Conservation (phyloP, 2,329 filamentous ascomycete species). For the Chaetomiaceae sp. region DNA sequence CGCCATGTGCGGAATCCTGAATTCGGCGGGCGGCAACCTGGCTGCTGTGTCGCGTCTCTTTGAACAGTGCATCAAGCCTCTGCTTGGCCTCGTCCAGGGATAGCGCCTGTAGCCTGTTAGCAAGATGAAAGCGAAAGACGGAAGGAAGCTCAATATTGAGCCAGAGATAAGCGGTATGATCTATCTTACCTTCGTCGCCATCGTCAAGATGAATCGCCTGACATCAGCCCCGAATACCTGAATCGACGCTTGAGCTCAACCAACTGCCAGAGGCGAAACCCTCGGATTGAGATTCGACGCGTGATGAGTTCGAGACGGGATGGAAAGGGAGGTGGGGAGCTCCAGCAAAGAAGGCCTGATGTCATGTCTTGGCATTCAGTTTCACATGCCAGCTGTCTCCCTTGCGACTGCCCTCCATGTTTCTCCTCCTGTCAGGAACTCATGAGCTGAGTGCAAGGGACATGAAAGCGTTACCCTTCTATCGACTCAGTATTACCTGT, state of each 20-base stretch:
- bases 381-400: not conserved
- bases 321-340: not conserved
- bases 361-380: slow-evolving; percentile 16
- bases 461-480: too few relatives aligned
- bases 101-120: not conserved
- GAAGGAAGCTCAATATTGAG: too few relatives aligned
- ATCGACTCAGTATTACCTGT: too few relatives aligned
- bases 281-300: not conserved
- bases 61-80: not conserved
- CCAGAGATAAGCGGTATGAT: too few relatives aligned
- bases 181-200: not conserved
- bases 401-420: too few relatives aligned
- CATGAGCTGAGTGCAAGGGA: too few relatives aligned
- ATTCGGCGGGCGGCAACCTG: not conserved
- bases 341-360: not conserved
- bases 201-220: not conserved
- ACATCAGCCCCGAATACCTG: not conserved
- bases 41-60: not conserved
- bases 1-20: not conserved
- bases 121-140: not conserved
- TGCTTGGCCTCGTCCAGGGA: not conserved
- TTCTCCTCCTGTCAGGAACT: too few relatives aligned
- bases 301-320: not conserved
- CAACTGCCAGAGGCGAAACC: not conserved
- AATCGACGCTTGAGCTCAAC: not conserved